Evolutionary conservation across 768 basidiomycete species (phyloP), one percentile per base, ranked within the genome.

Genomic region (Pleurotus pulmonarius): DNA sequence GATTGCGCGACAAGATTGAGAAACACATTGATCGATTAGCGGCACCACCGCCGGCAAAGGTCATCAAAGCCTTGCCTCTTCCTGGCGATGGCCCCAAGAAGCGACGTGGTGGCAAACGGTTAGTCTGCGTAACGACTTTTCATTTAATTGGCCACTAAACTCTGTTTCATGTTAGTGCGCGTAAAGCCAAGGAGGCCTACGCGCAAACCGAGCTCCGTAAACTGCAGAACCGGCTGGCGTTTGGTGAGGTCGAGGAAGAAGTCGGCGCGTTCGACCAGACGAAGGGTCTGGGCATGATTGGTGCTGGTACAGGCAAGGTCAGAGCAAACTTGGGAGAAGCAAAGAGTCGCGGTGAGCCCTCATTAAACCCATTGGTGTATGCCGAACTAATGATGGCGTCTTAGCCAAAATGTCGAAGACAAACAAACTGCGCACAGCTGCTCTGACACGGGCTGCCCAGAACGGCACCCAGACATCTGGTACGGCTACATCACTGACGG

Each of bases 201-300:
- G 94, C 94, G 4, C 91, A 94, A 71, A 98, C 97, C 1, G 97
- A 99, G 68, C 77, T 99, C 45, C 87, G 94, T 60, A 98, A 98
- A 72, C 77, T 97, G 60, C 96, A 98, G 73, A 99, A 99, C 69
- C 85, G 97, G 46, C 90, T 98, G 90, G 85, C 78, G 55, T 98
- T 99, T 64, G 97, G 96, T 41, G 88, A 96, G 70, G 89, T 88
- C 1, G 97, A 98, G 66, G 88, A 95, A 65, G 97, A 99, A 69
- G 90, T 95, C 44, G 96, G 94, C 15, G 92, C 94, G 29, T 95
- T 93, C 63, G 97, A 97, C 73, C 87, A 98, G 75, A 95, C 94
- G n/a, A 92, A 93, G 76, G 97, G 97, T 4, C 71, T 98, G 67
- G 97, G 97, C 59, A 98, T 99, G 95, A 92, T 98, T 59, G 94